These are phyloP conservation scores for Filobasidium floriforme DNA, from an alignment of 768 basidiomycete genomes.

Conservation along the genomic window DNA sequence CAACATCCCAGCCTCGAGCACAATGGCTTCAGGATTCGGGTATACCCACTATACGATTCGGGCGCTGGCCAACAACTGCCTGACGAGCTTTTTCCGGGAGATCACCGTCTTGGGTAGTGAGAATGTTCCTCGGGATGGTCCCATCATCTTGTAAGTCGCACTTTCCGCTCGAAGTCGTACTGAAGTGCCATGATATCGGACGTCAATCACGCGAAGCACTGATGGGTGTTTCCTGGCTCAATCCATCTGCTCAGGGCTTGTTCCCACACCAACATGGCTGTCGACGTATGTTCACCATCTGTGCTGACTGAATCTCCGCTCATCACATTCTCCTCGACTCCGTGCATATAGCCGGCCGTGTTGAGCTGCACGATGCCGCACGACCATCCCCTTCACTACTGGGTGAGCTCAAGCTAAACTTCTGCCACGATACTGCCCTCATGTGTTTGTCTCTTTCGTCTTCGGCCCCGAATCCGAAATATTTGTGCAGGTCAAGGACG, in stretches of 20 bases:
- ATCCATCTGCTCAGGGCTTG: conserved; percentile 53
- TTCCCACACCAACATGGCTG: conserved; percentile 92
- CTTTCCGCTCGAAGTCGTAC: too few relatives aligned
- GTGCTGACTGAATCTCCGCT: not conserved
- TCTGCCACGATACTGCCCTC: not conserved
- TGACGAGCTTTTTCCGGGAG: conserved; percentile 80
- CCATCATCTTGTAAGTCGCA: conserved; percentile 77
- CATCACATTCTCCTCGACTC: not conserved
- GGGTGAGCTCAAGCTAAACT: conserved; percentile 33
- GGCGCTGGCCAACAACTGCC: conserved; percentile 62
- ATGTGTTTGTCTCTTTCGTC: not conserved
- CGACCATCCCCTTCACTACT: conserved; percentile 63
- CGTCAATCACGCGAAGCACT: not conserved
- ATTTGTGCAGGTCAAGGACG: conserved; percentile 97
- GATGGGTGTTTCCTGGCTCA: not conserved
- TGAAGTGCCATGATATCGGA: not conserved
- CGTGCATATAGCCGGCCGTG: conserved; percentile 30
- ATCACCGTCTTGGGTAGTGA: conserved; percentile 78
- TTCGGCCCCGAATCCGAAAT: too few relatives aligned
- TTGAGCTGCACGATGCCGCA: conserved; percentile 76
- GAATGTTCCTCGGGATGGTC: conserved; percentile 76
- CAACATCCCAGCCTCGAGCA: not conserved
- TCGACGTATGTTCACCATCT: conserved; percentile 53
- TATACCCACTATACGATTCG: conserved; percentile 64
- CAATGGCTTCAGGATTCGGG: conserved; percentile 35